These are phyloP conservation scores for Diaporthe sp. DNA, from an alignment of 2,329 filamentous ascomycete species.

Conservation along the genomic window DNA sequence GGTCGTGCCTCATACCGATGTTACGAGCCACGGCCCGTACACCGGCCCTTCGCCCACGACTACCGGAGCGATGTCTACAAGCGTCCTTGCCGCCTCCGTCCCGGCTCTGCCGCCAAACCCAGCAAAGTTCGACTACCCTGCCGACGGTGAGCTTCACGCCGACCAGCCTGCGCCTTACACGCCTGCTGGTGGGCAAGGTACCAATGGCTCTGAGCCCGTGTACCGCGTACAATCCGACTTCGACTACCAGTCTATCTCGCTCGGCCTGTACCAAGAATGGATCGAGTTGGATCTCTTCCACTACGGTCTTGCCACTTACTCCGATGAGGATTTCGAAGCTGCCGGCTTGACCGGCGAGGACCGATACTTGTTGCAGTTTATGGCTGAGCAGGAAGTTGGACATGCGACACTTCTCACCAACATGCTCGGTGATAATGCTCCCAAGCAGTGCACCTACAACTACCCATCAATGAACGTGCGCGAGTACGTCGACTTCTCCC, in stretches of 20 bases:
- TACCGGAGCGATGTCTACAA: conserved; percentile 76
- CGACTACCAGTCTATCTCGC: conserved; percentile 82
- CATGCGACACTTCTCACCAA: conserved; percentile 84
- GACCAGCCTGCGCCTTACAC: conserved; percentile 79
- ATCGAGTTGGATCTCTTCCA: conserved; percentile 89
- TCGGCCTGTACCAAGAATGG: conserved; percentile 86
- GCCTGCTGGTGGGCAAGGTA: conserved; percentile 80
- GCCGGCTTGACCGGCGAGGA: conserved; percentile 79
- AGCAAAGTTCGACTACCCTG: conserved; percentile 78
- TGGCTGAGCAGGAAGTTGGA: conserved; percentile 82
- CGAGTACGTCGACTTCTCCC: conserved; percentile 87
- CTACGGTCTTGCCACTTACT: conserved; percentile 79
- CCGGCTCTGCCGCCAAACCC: conserved; percentile 69
- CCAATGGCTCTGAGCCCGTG: conserved; percentile 81
- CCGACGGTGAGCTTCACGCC: conserved; percentile 77
- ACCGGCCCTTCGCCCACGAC: conserved; percentile 74
- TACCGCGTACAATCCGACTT: conserved; percentile 87
- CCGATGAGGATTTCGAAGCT: conserved; percentile 76
- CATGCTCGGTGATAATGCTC: conserved; percentile 80
- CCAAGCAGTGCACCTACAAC: conserved; percentile 84
- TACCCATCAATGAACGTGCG: conserved; percentile 82
- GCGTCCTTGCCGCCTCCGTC: conserved; percentile 70
- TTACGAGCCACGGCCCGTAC: conserved; percentile 78
- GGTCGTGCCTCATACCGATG: conserved; percentile 61
- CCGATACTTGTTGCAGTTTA: conserved; percentile 79